These are phyloP conservation scores for Colletotrichum musae DNA, from an alignment of 2,329 filamentous ascomycete species.

Conservation along the genomic window DNA sequence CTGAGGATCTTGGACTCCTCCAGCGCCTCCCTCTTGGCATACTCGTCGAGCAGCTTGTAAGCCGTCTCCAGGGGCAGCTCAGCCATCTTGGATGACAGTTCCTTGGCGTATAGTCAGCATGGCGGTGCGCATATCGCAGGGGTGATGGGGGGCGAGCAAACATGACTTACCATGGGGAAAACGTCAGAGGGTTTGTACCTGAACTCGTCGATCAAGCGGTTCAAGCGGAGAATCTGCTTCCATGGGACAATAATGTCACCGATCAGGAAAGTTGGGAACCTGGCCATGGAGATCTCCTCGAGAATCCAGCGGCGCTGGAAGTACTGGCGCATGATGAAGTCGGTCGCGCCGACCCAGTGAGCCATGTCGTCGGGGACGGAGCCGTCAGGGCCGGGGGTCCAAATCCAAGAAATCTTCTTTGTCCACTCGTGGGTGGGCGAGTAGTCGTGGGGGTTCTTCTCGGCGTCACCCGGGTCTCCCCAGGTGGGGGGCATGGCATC, in stretches of 20 bases:
- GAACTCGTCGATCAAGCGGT: conserved; percentile 54
- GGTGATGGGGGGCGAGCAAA: not conserved
- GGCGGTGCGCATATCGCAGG: conserved; percentile 2
- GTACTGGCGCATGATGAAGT: conserved; percentile 50
- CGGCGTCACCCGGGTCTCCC: conserved; percentile 52
- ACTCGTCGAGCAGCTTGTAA: conserved; percentile 44
- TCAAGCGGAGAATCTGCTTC: conserved; percentile 52
- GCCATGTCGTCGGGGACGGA: conserved; percentile 43
- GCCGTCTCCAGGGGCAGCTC: conserved; percentile 45
- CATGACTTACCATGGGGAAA: conserved; percentile 45
- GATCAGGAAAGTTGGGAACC: conserved; percentile 48
- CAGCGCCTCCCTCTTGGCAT: conserved; percentile 39
- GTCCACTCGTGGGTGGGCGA: conserved; percentile 51
- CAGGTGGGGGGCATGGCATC: conserved; percentile 49
- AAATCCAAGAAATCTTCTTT: conserved; percentile 46
- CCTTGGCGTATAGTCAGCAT: conserved; percentile 30
- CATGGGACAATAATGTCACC: conserved; percentile 54
- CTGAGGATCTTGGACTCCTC: conserved; percentile 42
- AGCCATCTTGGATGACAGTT: conserved; percentile 42
- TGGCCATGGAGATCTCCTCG: conserved; percentile 52
- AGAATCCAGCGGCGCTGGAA: conserved; percentile 55
- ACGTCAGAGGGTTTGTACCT: conserved; percentile 50
- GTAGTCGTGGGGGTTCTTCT: conserved; percentile 52
- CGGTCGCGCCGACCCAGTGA: conserved; percentile 44
- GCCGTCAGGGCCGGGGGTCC: conserved; percentile 44